Evolutionary conservation across 2,329 filamentous ascomycete species (phyloP), one percentile per base, ranked within the genome.

Genomic region (Leptographium flavum): DNA sequence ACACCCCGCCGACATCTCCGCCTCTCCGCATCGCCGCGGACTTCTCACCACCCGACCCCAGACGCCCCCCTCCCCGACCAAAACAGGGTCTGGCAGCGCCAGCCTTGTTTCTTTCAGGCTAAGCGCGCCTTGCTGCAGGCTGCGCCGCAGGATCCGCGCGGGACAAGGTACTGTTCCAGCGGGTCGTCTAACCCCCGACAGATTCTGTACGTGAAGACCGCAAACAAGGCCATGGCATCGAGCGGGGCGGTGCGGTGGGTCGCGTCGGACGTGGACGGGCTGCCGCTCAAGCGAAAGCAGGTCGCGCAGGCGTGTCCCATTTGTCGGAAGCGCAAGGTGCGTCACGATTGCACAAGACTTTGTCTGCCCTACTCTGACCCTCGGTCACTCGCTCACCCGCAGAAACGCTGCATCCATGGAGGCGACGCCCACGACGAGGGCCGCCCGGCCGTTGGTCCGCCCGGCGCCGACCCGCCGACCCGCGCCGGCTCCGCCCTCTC

Each of bases 221-320:
- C 30, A 8, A n/a, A 40, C 10, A 7, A 21, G 39, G n/a, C 28
- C 17, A 33, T 33, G 39, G 39, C 28, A 14, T 23, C 38, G 28
- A 19, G 38, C 11, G 22, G 43, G 17, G 46, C 51, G 5, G 71
- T 77, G 57, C 74, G 69, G 54, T 79, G 78, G 55, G 69, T 79
- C 47, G 71, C 67, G 44, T 70, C 72, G 13, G 71, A 77, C 56
- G 63, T 63, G 6, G 63, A 63, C 22, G 73, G 73, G 17, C 58
- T 76, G 47, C 73, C 73, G 5, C 62, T 74, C 45, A 79, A 79
- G 60, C 63, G 74, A 42, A 74, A 74, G 51, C 75, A 79, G 54
- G 72, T 76, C 21, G 66, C 69, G 47, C 73, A 76, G 27, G 75
- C 75, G 5, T 79, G 75, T 50, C 62, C 65, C 0, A 58, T 62